Evolutionary conservation across 2,329 filamentous ascomycete species (phyloP), one percentile per base, ranked within the genome.

Genomic region (Ceratocystis diversiconidia): DNA sequence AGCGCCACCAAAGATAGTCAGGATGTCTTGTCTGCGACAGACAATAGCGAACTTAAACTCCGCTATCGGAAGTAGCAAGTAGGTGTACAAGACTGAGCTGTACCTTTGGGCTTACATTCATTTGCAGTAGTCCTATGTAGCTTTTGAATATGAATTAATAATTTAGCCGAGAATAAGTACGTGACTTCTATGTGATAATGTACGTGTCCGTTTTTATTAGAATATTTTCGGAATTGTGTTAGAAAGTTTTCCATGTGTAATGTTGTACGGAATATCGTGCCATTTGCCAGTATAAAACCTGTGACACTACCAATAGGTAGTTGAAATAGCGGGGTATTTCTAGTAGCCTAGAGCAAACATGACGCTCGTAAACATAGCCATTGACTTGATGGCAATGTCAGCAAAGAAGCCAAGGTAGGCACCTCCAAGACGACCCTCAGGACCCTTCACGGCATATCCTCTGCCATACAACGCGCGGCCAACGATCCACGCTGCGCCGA

Each of bases 401-500:
- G 70, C 71, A 17, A 80, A 62, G 44, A 70, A 67, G 22, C 74
- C 71, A 15, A 73, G 66, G 3, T 67, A 15, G 22, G 75, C 75
- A 50, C 79, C 79, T 62, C 74, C 77, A 48, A 55, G 8, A 61
- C 81, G 75, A 6, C 79, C 80, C 67, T 74, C 68, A 17, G 80
- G 80, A 0, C 80, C 80, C 10, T 67, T 71, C 59, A 72, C 72
- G 63, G 75, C 75, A 71, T 86, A 88, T 41, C 83, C 84, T 12
- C 75, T 67, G 65, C 81, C 78, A 70, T 86, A 88, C 62, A 80
- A 1, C 30, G 80, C 70, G 52, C 85, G 79, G 25, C 74, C 76
- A 1, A 79, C n/a, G 8, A 77, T 73, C 83, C 84, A 88, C 36
- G 72, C 72, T 15, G 72, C 76, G 17, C 84, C 84, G 32, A 84